phyloP scores from a whole-genome alignment of 129 eudicot genomes.

The Flaveria ramosissima region DNA sequence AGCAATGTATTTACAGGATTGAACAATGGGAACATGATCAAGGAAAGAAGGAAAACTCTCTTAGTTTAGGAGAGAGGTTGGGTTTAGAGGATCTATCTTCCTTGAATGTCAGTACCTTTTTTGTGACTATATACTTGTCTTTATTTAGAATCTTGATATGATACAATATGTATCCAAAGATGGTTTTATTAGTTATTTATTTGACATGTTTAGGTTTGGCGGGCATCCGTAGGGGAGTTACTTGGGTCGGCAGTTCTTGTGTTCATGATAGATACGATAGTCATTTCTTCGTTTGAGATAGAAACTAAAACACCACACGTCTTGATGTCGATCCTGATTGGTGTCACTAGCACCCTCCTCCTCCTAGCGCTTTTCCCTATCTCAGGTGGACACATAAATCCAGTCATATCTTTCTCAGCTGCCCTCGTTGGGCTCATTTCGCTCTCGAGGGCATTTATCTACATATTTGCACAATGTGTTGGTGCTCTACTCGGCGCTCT shows the following conservation, averaged over 20 bases:
- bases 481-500: slow-evolving; percentile 70
- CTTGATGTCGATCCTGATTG: slow-evolving; percentile 45
- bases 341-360: slow-evolving; percentile 50
- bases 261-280: slow-evolving; percentile 71
- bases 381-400: slow-evolving; percentile 86
- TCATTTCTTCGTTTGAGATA: slow-evolving; percentile 54
- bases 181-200: not conserved
- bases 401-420: slow-evolving; percentile 73
- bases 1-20: slow-evolving; percentile 40
- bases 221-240: slow-evolving; percentile 77
- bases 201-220: slow-evolving; percentile 56
- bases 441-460: slow-evolving; percentile 58
- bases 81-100: slow-evolving; percentile 62
- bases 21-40: slow-evolving; percentile 37
- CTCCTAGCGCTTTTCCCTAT: slow-evolving; percentile 65
- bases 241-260: slow-evolving; percentile 66
- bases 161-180: too few relatives aligned
- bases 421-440: slow-evolving; percentile 69
- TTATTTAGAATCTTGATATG: too few relatives aligned
- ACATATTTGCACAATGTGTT: slow-evolving; percentile 69
- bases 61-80: slow-evolving; percentile 50
- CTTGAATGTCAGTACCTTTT: slow-evolving; percentile 40
- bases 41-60: slow-evolving; percentile 37
- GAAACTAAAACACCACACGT: slow-evolving; percentile 56
- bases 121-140: too few relatives aligned